Evolutionary conservation across 2,329 filamentous ascomycete species (phyloP).

Genomic region (Colletotrichum melonis): DNA sequence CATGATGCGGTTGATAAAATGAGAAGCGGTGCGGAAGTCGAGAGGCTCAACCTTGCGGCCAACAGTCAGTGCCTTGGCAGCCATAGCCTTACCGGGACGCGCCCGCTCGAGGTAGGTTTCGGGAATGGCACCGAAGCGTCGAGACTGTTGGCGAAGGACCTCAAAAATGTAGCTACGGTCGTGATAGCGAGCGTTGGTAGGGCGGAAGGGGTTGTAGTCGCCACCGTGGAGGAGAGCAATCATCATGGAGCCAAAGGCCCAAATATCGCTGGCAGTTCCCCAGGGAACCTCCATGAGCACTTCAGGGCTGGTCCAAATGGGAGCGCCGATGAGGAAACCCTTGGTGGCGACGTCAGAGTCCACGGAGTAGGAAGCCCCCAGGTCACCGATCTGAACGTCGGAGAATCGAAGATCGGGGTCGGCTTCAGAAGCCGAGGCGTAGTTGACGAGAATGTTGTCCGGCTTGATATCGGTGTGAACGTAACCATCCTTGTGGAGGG

Average conservation of each 20-base stretch:
- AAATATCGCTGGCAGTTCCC: conserved; percentile 81
- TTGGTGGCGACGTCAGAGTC: conserved; percentile 31
- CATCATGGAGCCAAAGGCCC: conserved; percentile 82
- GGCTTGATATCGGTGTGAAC: conserved; percentile 34
- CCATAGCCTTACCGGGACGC: conserved; percentile 32
- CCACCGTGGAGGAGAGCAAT: conserved; percentile 31
- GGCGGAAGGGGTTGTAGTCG: conserved; percentile 35
- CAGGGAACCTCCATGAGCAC: conserved; percentile 34
- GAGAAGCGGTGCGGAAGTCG: conserved; percentile 27
- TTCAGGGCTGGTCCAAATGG: conserved; percentile 32
- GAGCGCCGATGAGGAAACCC: conserved; percentile 32
- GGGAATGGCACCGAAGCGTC: conserved; percentile 30
- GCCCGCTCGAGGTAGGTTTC: conserved; percentile 31
- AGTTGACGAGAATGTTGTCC: conserved; percentile 34
- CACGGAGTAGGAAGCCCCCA: conserved; percentile 28
- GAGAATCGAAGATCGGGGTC: conserved; percentile 32
- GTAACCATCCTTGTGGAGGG: conserved; percentile 32
- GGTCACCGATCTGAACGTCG: conserved; percentile 32
- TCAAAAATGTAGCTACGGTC: conserved; percentile 34
- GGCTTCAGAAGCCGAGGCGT: conserved; percentile 23
- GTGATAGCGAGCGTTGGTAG: conserved; percentile 27
- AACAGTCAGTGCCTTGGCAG: conserved; percentile 24
- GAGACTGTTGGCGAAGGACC: conserved; percentile 32
- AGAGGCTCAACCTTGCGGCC: conserved; percentile 33
- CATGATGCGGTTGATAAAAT: conserved; percentile 35